Evolutionary conservation across 1,139 yeast species (phyloP).

Genomic region (Nakaseomyces nivariensis): DNA sequence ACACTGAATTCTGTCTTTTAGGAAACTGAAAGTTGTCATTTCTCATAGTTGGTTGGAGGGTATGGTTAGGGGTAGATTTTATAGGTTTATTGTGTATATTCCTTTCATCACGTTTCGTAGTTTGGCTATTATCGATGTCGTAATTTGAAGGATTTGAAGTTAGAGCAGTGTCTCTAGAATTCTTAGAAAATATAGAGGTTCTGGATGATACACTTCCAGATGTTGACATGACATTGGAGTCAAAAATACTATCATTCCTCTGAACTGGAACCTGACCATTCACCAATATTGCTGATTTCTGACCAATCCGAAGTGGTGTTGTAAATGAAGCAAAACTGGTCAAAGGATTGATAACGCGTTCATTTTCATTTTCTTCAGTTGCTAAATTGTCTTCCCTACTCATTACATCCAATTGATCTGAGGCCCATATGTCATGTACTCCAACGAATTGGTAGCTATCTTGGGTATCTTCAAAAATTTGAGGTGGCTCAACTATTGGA

Average conservation of each 20-base stretch:
- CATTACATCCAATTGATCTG: background rate
- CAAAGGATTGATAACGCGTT: background rate
- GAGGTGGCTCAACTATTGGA: background rate
- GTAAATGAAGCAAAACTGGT: conserved; percentile 2
- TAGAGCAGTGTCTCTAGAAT: background rate
- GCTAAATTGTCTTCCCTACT: background rate
- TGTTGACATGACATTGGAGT: background rate
- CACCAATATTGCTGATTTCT: background rate
- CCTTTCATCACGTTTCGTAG: background rate
- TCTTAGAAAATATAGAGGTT: conserved; percentile 1
- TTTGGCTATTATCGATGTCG: background rate
- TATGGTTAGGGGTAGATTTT: background rate
- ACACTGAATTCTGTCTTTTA: conserved; percentile 4
- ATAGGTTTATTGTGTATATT: background rate
- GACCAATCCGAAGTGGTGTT: background rate
- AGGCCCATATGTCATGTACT: background rate
- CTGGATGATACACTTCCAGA: background rate
- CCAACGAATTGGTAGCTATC: conserved; percentile 3
- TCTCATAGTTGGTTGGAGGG: background rate
- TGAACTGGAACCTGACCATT: background rate
- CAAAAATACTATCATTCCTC: background rate
- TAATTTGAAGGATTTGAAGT: conserved; percentile 1
- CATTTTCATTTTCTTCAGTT: background rate
- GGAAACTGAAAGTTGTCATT: background rate
- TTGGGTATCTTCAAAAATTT: conserved; percentile 1